Evolutionary conservation across 2,329 filamentous ascomycete species (phyloP).

Genomic region (Aspergillus sp.): DNA sequence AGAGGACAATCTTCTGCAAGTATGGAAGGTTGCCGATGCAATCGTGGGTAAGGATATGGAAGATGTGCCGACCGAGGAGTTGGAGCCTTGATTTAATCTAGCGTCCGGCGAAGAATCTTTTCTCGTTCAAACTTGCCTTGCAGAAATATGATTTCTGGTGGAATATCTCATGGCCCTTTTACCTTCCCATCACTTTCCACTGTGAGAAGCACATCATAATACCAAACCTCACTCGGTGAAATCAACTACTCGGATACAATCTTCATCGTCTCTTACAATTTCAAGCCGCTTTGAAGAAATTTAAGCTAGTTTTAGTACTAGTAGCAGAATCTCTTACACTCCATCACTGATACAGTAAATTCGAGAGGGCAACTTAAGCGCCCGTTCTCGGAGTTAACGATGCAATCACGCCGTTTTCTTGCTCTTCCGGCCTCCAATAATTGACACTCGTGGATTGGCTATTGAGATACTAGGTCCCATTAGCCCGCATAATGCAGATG

Average conservation of each 20-base stretch:
- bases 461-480: not conserved
- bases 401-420: not conserved
- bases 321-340: not conserved
- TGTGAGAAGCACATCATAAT: not conserved
- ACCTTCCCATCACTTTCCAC: too few relatives aligned
- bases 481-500: slow-evolving; percentile 7
- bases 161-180: not conserved
- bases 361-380: not conserved
- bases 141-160: not conserved
- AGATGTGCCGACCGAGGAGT: slow-evolving; percentile 75
- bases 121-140: slow-evolving; percentile 3
- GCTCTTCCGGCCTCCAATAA: not conserved
- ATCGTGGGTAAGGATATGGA: slow-evolving; percentile 79
- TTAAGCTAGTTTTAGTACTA: too few relatives aligned
- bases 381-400: not conserved
- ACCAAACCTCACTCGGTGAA: not conserved
- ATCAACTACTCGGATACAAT: not conserved
- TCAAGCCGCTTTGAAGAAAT: not conserved
- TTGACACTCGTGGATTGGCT: not conserved
- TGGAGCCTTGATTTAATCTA: slow-evolving; percentile 57
- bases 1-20: slow-evolving; percentile 94
- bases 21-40: slow-evolving; percentile 85
- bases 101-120: not conserved
- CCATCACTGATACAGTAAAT: not conserved
- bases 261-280: not conserved